Conservation (phyloP, 202 grass and related monocot species). For the Cymbopogon flexuosus region DNA sequence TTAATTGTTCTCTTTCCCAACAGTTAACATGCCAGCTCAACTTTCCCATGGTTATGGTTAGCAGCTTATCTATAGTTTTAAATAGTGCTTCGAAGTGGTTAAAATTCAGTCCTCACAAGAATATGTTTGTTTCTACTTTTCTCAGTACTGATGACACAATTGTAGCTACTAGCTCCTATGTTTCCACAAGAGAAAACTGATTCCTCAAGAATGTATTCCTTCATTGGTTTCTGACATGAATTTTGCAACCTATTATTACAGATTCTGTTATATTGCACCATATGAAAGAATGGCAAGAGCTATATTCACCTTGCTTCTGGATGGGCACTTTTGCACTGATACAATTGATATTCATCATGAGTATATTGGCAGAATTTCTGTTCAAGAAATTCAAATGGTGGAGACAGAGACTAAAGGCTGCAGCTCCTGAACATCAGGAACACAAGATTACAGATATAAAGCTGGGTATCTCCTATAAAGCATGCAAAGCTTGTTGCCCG, state of each 20-base stretch:
- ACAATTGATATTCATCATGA: conserved; percentile 58
- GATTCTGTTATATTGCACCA: conserved; percentile 37
- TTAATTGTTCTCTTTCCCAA: background rate
- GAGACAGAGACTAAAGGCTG: conserved; percentile 36
- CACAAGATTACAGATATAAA: conserved; percentile 36
- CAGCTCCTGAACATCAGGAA: conserved; percentile 28
- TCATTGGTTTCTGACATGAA: conserved; percentile 18
- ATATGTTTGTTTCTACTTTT: background rate
- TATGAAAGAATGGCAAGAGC: conserved; percentile 62
- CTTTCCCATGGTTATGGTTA: background rate
- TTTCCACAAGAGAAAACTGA: background rate
- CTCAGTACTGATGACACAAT: background rate
- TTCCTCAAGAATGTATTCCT: background rate
- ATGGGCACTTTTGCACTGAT: conserved; percentile 43
- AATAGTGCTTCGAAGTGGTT: background rate
- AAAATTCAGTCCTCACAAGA: background rate
- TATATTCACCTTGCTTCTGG: conserved; percentile 75
- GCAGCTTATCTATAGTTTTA: background rate
- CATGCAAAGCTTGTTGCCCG: conserved; percentile 63
- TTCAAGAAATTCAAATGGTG: conserved; percentile 45
- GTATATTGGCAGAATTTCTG: conserved; percentile 43
- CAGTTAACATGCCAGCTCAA: background rate
- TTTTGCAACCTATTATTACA: conserved; percentile 29
- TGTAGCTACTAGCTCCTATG: background rate
- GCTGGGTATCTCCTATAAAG: conserved; percentile 56